Percentiles rank a stretch among this genome's conserved stretches.
These are phyloP conservation scores for Farysia itapuensis DNA, from an alignment of 1,284 basidiomycete species.

Conservation along the genomic window DNA sequence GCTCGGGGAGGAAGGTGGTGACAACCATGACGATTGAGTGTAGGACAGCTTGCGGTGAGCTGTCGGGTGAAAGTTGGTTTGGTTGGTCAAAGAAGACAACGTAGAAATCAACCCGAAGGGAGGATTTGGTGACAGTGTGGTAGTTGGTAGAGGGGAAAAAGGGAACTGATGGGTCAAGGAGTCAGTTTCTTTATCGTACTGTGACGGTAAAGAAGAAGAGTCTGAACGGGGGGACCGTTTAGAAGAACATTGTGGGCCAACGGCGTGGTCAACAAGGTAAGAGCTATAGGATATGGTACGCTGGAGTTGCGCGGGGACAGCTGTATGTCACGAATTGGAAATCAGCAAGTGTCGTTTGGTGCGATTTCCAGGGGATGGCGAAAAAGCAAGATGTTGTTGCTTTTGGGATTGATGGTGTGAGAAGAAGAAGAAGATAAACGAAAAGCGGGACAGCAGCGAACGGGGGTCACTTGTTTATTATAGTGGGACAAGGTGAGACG, in stretches of 20 bases:
- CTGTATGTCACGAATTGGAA: too few relatives aligned
- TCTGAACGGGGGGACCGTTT: conserved; percentile 38
- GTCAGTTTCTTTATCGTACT: conserved; percentile 38
- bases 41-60: conserved; percentile 34
- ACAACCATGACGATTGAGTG: conserved; percentile 33
- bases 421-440: too few relatives aligned
- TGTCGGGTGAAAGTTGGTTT: conserved; percentile 19
- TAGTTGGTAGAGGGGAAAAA: conserved; percentile 13
- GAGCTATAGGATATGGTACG: conserved; percentile 36
- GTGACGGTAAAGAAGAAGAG: conserved; percentile 26
- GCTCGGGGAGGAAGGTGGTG: conserved; percentile 28
- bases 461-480: too few relatives aligned
- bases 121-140: conserved; percentile 23
- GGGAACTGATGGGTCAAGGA: conserved; percentile 29
- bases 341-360: too few relatives aligned
- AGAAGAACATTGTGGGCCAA: conserved; percentile 46
- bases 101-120: conserved; percentile 43
- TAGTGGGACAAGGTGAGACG: too few relatives aligned
- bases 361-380: too few relatives aligned
- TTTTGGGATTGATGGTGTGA: too few relatives aligned
- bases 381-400: too few relatives aligned
- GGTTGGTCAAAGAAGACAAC: conserved; percentile 38
- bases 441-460: too few relatives aligned
- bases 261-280: conserved; percentile 33
- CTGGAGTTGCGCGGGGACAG: too few relatives aligned